These are phyloP conservation scores for Ampelomyces quisqualis DNA, from an alignment of 2,329 filamentous ascomycete species.

Conservation along the genomic window DNA sequence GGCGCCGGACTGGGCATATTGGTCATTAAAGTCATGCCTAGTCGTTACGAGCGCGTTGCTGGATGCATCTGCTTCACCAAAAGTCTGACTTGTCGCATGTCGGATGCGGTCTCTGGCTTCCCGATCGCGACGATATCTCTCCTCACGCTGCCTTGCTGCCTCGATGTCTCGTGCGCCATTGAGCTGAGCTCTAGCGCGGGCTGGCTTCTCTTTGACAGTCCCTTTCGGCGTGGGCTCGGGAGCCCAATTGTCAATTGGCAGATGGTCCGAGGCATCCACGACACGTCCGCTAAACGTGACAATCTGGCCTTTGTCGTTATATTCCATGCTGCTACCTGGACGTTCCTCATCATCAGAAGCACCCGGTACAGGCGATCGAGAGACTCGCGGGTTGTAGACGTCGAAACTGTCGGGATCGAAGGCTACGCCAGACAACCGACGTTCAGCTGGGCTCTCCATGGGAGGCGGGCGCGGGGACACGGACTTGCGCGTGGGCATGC, in stretches of 20 bases:
- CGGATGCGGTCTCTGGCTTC: slow-evolving; percentile 37
- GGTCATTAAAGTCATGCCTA: slow-evolving; percentile 27
- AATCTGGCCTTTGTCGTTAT: slow-evolving; percentile 65
- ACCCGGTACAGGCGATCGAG: slow-evolving; percentile 22
- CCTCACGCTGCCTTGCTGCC: slow-evolving; percentile 35
- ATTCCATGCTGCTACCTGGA: slow-evolving; percentile 44
- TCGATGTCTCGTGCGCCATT: slow-evolving; percentile 53
- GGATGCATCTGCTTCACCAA: slow-evolving; percentile 15
- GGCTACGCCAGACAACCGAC: slow-evolving; percentile 62
- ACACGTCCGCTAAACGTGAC: slow-evolving; percentile 74
- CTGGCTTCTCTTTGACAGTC: slow-evolving; percentile 43
- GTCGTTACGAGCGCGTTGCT: slow-evolving; percentile 36
- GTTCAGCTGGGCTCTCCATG: slow-evolving; percentile 44
- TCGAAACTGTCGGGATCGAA: slow-evolving; percentile 78
- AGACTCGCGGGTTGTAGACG: slow-evolving; percentile 62
- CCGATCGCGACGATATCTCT: slow-evolving; percentile 36
- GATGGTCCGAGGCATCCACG: slow-evolving; percentile 77
- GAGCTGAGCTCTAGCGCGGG: slow-evolving; percentile 51
- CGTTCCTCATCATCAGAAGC: slow-evolving; percentile 30
- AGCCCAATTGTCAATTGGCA: slow-evolving; percentile 75
- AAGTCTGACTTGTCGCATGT: slow-evolving; percentile 29
- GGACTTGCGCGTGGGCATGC: slow-evolving; percentile 64
- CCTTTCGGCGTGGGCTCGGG: slow-evolving; percentile 70
- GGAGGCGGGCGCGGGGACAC: slow-evolving; percentile 67
- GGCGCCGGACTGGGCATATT: slow-evolving; percentile 18